Evolutionary conservation across 257 asterid genomes (phyloP), one percentile per base, ranked within the genome.

Genomic region (Buddleja alternifolia): DNA sequence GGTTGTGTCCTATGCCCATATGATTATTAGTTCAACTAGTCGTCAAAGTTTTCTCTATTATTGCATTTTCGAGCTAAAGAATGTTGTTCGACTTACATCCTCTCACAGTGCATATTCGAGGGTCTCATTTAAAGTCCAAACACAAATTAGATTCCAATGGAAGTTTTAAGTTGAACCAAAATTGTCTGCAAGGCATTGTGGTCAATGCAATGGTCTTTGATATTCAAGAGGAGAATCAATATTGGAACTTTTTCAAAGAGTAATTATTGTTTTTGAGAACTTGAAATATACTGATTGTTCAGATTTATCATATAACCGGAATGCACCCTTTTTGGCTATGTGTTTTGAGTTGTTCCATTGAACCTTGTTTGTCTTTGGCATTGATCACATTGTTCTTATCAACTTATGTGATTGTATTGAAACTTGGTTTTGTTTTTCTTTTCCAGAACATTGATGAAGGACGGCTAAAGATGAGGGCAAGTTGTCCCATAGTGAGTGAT

Each of bases 401-500:
- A n/a, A n/a, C n/a, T n/a, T 24, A n/a, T 46, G 16, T 64, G 39
- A 61, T 65, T 37, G 39, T 42, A 14, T 10, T 42, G 63, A 25
- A 37, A 34, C 11, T 17, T 7, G 2, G 40, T 62, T 65, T 57
- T 32, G 12, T 34, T 21, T 21, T 41, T 53, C n/a, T 12, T 47
- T 72, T 63, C 51, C 90, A 94, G 99, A 89, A 77, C 77, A 91
- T 94, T 65, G 99, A 94, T 68, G 97, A 89, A 46, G 95, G 96
- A 11, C 77, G 99, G 60, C 67, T 94, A 72, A 91, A 85, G 73
- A 91, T 94, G 96, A 87, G 83, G 83, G 78, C 83, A 25, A 84
- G 91, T 75, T 94, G 99, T 67, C 99, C 99, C 42, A 77, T 89
- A 68, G 96, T 91, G 58, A 94, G 90, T 72, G 99, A 94, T 84